These are phyloP conservation scores for Firmiana major DNA, from an alignment of 345 rosid genomes.

Conservation along the genomic window DNA sequence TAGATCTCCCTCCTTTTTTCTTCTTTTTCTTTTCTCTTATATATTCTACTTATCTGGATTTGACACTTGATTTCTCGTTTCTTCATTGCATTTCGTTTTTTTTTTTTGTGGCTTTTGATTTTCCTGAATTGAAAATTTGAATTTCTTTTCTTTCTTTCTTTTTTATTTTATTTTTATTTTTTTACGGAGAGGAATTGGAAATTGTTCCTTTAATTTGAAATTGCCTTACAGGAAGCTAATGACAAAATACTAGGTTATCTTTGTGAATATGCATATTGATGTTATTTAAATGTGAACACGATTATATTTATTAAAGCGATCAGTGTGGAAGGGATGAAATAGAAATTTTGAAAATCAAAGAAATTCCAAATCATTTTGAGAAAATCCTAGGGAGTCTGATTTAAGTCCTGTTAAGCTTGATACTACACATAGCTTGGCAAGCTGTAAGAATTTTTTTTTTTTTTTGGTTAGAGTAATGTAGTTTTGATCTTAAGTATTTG, in stretches of 20 bases:
- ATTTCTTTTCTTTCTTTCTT: too few species aligned
- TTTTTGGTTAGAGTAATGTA: not conserved
- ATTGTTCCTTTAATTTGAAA: not conserved
- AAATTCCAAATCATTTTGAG: not conserved
- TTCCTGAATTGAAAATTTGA: not conserved
- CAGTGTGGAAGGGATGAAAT: not conserved
- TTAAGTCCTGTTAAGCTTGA: not conserved
- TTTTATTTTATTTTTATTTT: too few species aligned
- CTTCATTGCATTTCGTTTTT: not conserved
- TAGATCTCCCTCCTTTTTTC: constrained; percentile 8
- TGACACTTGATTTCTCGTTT: not conserved
- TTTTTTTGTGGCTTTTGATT: not conserved
- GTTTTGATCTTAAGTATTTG: not conserved
- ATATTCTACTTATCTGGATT: not conserved
- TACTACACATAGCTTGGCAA: not conserved
- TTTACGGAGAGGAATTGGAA: not conserved
- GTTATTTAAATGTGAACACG: not conserved
- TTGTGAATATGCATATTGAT: not conserved
- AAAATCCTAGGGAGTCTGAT: not conserved
- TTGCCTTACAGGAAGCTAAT: not conserved
- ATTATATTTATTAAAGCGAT: not conserved
- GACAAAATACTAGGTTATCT: not conserved
- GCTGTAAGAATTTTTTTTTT: not conserved
- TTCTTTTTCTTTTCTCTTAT: constrained; percentile 1
- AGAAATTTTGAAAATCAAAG: not conserved